Base-by-base conservation (phyloP, 441 rosid genomes). In the Pelargonium citronellum region DNA sequence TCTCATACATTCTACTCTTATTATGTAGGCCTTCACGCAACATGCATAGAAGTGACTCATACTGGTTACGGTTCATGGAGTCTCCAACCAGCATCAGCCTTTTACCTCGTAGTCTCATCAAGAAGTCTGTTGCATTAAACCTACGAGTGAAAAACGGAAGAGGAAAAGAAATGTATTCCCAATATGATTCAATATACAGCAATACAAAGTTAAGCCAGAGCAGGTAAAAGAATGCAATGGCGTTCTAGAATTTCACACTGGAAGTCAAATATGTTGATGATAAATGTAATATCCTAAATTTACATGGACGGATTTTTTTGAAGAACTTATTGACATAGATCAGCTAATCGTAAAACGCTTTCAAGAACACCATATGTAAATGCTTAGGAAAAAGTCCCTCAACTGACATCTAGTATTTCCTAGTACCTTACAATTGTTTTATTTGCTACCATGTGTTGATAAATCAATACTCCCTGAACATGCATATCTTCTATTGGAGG, bases 51-150 rank as follows among this genome's bases (percentile, higher is more conserved):
- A 91, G 74, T 5, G 96, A 93, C 77, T 93, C 97, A 71, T 89
- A 91, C 83, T 89, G 91, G 82, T 93, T 91, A 27, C 95, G 87
- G 69, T 91, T 93, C 96, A 93, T 84, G 67, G 98, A 93, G 70
- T 91, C 97, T 47, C 98, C 98, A 77, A 93, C 91, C 75, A 93
- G 81, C 91, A 89, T 82, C 75, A 91, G 77, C 74, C 83, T 86
- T 78, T 94, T 91, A 67, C 97, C 95, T 77, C 92, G 78, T 64
- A 94, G 77, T 77, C 87, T 89, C 80, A 67, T 84, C 88, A 94
- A 85, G 80, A 89, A 87, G 85, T 94, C 93, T 79, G 93, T 82
- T 68, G 93, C 94, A 83, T 94, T 91, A 73, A 94, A 89, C 93
- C 98, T 91, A 78, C 76, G 69, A 80, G 79, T 71, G 75, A 71